Evolutionary conservation across 2,329 filamentous ascomycete genomes (phyloP), one percentile per base, ranked within the genome.

Genomic region (Exophiala bonariae): DNA sequence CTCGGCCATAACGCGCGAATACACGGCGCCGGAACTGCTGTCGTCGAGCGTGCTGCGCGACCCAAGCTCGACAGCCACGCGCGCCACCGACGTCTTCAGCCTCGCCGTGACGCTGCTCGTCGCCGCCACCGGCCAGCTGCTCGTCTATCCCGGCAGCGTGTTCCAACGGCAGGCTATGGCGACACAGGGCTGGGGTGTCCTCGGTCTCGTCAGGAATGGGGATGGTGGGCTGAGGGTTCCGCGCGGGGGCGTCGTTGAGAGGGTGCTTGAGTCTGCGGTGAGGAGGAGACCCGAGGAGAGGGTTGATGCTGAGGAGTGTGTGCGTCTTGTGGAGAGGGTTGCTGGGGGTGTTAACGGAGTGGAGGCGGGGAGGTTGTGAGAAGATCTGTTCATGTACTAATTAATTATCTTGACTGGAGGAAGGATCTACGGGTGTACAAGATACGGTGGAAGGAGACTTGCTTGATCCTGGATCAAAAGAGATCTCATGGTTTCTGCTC

Each of bases 11-110:
- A 74, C 71, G 3, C 67, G 67, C 1, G 70, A 70, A 1, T 75
- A 73, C 41, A 67, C 71, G 1, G 72, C 72, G 3, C 72, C 72
- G 0, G 72, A 75, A 42, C 60, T 74, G 4, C 63, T 74, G 13
- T 64, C 60, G 1, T 56, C 59, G 8, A 47, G 55, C 4, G 64
- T 69, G 4, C 49, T 71, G 17, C 66, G 58, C 4, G 64, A 69
- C 2, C 61, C 64, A 1, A 62, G 60, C 10, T 59, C 60, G 0
- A 54, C 59, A 1, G 64, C 69, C 4, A 70, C 69, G 0, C 61
- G 66, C 1, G 62, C 67, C 2, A 70, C 70, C 8, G 72, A 75
- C 49, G 65, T 74, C 1, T 75, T 74, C 47, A 73, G 71, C 0
- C 62, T 74, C 2, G 72, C 70, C 4, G 65, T 72, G 10, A 74